A percentile compares a stretch with the other conserved stretches of the same genome.
Evolutionary conservation across 441 rosid genomes (phyloP).

Genomic region (Pelargonium myrrhifolium): DNA sequence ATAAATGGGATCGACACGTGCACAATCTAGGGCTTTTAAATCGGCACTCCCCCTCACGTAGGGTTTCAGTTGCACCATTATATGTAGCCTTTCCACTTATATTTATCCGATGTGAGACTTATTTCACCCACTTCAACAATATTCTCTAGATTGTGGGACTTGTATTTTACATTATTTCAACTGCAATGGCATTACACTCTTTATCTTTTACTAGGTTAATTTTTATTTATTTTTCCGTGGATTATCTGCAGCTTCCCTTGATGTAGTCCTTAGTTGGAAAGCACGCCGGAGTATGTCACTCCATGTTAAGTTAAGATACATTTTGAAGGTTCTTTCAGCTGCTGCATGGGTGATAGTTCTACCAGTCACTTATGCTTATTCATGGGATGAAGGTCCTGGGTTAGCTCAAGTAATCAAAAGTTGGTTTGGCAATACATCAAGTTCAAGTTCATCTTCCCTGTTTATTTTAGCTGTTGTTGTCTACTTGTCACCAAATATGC

Average conservation of each 20-base stretch:
- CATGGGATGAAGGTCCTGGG: conserved; percentile 82
- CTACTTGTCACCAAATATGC: conserved; percentile 91
- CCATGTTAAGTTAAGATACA: conserved; percentile 91
- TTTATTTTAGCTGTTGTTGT: conserved; percentile 76
- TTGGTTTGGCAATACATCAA: conserved; percentile 80
- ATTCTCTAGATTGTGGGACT: no score
- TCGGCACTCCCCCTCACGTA: no score
- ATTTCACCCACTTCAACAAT: no score
- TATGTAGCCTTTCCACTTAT: no score
- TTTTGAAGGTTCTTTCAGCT: conserved; percentile 87
- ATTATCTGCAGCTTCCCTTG: conserved; percentile 71
- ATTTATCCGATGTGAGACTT: no score
- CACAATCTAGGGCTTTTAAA: no score
- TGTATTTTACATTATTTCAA: not conserved
- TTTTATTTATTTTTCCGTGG: conserved; percentile 12
- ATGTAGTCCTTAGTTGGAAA: conserved; percentile 90
- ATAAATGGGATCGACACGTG: no score
- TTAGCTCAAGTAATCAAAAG: conserved; percentile 84
- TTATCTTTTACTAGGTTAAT: conserved; percentile 12
- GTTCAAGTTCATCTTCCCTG: conserved; percentile 64
- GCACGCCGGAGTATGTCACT: conserved; percentile 81
- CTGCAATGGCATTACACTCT: not conserved
- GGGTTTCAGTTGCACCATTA: no score
- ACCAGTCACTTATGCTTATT: conserved; percentile 87
- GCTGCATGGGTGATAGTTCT: conserved; percentile 92